Base-by-base conservation (phyloP, 192 early-diverging fungal genomes). In the Geranomyces variabilis region DNA sequence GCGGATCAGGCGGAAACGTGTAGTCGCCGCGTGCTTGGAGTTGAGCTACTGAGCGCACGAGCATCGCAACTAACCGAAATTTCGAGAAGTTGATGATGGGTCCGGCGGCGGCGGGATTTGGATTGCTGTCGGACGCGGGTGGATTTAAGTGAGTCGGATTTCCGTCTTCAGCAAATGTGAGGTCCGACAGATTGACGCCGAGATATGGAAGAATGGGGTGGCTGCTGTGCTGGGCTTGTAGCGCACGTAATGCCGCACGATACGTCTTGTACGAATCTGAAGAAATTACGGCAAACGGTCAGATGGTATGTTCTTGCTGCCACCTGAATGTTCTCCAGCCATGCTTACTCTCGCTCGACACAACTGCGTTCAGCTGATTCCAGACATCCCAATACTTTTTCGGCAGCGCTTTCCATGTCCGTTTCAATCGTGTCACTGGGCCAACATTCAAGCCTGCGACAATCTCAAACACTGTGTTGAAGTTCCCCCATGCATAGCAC, bases 161-260 rank as follows among this genome's bases (percentile, higher is more conserved):
- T 0, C 94, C 93, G 63, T 94, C 93, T 60, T 94, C 89, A 24
- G 91, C 79, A 75, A 96, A 96, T 0, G 91, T 91, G 71, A 96
- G 76, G 62, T 96, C 94, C 10, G 87, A 91, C 19, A 96, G 76
- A 33, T 89, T 93, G 22, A 93, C 76, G 5, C 93, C 93, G 17
- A 94, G 80, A 60, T 92, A 94, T 0, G 93, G 93, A 1, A 94
- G 71, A 8, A 90, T 81, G 10, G 93, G 91, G 0, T 86, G 78
- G 33, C 5, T 64, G 69, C 34, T 33, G 9, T 2, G 29, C 29
- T 69, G 43, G 12, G n/a, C 17, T 24, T 44, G 34, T 12, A 44
- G n/a, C 17, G 29, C 7, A 0, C 49, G 59, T 31, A 72, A 17
- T 4, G 74, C 28, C 24, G 70, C 53, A n/a, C 82, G 77, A 58